Evolutionary conservation across 257 asterid genomes (phyloP), one percentile per base, ranked within the genome.

Genomic region (Salvia miltiorrhiza): DNA sequence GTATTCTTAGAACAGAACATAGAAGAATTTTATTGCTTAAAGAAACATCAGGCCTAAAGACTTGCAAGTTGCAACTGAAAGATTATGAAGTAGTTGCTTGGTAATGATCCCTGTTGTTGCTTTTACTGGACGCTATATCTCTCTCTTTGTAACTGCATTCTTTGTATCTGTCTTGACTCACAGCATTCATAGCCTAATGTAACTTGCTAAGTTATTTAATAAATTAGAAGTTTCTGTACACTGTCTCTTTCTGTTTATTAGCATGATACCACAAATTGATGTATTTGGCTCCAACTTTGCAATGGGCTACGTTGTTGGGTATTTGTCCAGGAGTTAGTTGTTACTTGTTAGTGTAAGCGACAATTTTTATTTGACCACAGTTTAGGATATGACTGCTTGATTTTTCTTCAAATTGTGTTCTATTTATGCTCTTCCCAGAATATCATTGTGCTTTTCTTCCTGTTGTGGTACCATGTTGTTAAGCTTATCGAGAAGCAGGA

Each of bases 71-170:
- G 24, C 50, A 28, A 23, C 57, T 64, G 57, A 60, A 32, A 48
- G 67, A 20, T 50, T 43, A 56, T 16, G 20, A 39, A 40, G 60
- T 66, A 59, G 67, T 24, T 37, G 23, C 28, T 53, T 54, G 67
- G 45, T 24, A 72, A 52, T 30, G 66, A 54, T 30, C 9, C 12
- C 52, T 40, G 7, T 19, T 58, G 56, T 40, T 48, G 40, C 14
- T 64, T 55, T 59, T 39, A 54, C 35, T 69, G 59, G 48, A 57
- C 20, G 5, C 24, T 30, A 6, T 37, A 9, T 53, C 16, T 48
- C 53, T 28, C 56, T 60, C 41, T 60, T 41, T 21, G 16, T 39
- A 61, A 40, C 7, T 74, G 50, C 20, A 13, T 60, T 37, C 17
- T 53, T 11, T 11, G 20, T 24, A 48, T 10, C 52, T 49, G 49